phyloP scores from a whole-genome alignment of 2,329 filamentous ascomycete genomes.

The Teratosphaeria pseudoeucalypti region DNA sequence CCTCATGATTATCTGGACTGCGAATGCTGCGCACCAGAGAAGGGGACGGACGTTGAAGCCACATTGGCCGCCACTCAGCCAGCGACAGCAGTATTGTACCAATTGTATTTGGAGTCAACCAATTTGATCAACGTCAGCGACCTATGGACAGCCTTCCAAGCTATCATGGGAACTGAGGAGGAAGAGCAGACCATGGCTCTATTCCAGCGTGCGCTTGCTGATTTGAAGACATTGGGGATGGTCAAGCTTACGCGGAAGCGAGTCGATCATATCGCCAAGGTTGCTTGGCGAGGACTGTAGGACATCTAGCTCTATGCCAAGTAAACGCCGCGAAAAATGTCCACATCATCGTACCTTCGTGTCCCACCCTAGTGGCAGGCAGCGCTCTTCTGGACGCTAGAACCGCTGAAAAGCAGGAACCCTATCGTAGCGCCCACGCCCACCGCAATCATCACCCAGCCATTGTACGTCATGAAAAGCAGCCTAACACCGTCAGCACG shows the following conservation, averaged over 20 bases:
- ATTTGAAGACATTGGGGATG: conserved; percentile 76
- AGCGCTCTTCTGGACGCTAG: conserved; percentile 62
- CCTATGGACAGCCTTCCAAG: conserved; percentile 66
- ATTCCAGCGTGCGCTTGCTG: conserved; percentile 78
- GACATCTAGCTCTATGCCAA: neutral
- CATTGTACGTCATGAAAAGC: conserved; percentile 99
- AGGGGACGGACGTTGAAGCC: conserved; percentile 31
- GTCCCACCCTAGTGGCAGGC: conserved; percentile 64
- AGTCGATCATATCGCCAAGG: conserved; percentile 80
- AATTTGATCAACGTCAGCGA: conserved; percentile 69
- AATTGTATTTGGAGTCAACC: conserved; percentile 68
- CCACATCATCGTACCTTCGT: neutral
- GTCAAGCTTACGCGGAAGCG: conserved; percentile 86
- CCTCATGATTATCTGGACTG: conserved; percentile 72
- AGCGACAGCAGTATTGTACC: conserved; percentile 63
- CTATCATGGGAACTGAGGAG: conserved; percentile 44
- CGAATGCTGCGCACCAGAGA: conserved; percentile 47
- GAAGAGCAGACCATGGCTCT: conserved; percentile 44
- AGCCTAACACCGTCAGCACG: conserved; percentile 51
- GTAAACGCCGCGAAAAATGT: neutral
- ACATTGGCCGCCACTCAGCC: conserved; percentile 53
- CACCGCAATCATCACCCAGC: conserved; percentile 91
- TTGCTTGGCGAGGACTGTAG: conserved; percentile 45
- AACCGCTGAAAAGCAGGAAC: conserved; percentile 69
- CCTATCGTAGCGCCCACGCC: conserved; percentile 81